Percentiles rank a stretch among this genome's conserved stretches.
These are phyloP conservation scores for Priceomyces fermenticarens DNA, from an alignment of 805 yeast species.

Conservation along the genomic window DNA sequence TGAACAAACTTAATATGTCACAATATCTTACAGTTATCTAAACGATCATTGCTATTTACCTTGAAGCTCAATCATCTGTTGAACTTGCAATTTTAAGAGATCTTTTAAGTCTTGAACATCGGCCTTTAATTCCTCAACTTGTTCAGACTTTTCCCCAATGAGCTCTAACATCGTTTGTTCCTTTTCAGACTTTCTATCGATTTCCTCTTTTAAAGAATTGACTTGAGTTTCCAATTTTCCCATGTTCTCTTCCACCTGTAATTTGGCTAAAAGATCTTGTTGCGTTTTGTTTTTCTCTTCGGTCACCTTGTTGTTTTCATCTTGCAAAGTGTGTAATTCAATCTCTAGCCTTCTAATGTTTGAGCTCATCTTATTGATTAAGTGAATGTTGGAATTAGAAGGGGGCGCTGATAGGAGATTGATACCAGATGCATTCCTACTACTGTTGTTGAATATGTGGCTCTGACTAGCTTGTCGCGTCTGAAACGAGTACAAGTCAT, in stretches of 20 bases:
- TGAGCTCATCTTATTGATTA: constrained; percentile 71
- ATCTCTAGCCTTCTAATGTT: constrained; percentile 78
- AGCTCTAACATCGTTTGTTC: constrained; percentile 62
- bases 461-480: constrained; percentile 4
- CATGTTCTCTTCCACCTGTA: constrained; percentile 23
- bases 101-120: constrained; percentile 90
- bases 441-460: not conserved
- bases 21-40: not conserved
- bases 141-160: constrained; percentile 85
- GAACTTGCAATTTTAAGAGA: constrained; percentile 77
- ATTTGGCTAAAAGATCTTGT: constrained; percentile 56
- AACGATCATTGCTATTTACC: constrained; percentile 5
- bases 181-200: constrained; percentile 34
- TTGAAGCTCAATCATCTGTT: constrained; percentile 74
- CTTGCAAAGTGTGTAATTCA: constrained; percentile 64
- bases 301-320: constrained; percentile 53
- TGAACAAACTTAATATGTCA: not conserved
- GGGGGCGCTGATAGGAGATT: constrained; percentile 6
- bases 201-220: constrained; percentile 18
- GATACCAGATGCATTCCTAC: constrained; percentile 7
- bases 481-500: constrained; percentile 8
- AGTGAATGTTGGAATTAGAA: constrained; percentile 45
- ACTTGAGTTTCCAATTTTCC: constrained; percentile 27
- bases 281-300: constrained; percentile 65
- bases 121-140: constrained; percentile 78